These are phyloP conservation scores for Cerrena zonata DNA, from an alignment of 1,284 basidiomycete genomes.

Conservation along the genomic window DNA sequence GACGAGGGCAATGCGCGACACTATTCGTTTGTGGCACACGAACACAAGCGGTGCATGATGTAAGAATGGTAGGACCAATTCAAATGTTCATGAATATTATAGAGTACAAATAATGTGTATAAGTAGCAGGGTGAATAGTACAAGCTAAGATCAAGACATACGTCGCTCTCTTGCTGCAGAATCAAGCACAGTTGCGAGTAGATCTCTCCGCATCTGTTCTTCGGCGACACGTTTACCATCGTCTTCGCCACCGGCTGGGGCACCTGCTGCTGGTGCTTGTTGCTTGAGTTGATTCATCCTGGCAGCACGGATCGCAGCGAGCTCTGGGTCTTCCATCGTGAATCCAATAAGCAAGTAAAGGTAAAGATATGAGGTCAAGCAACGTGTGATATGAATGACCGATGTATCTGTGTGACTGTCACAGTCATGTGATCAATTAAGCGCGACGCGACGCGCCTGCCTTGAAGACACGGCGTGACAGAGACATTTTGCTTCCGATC, in stretches of 20 bases:
- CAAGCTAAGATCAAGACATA: constrained; percentile 41
- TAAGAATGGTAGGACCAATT: constrained; percentile 3
- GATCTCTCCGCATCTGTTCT: constrained; percentile 71
- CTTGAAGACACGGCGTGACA: too few relatives aligned
- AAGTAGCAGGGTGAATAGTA: not conserved
- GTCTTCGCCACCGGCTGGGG: constrained; percentile 38
- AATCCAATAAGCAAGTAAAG: not conserved
- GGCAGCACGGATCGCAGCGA: constrained; percentile 41
- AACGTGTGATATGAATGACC: not conserved
- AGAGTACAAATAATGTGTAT: not conserved
- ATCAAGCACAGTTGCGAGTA: constrained; percentile 87
- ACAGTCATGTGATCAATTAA: not conserved
- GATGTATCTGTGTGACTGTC: too few relatives aligned
- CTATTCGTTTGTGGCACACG: constrained; percentile 37
- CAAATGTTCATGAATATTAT: too few relatives aligned
- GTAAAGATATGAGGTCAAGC: not conserved
- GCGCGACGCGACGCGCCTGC: not conserved
- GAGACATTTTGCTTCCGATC: too few relatives aligned
- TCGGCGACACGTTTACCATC: constrained; percentile 56
- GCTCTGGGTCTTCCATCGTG: constrained; percentile 35
- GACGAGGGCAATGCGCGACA: constrained; percentile 88
- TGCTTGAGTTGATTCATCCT: constrained; percentile 36
- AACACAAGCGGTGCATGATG: not conserved
- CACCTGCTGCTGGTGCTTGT: constrained; percentile 10
- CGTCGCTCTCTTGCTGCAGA: constrained; percentile 83